Percentiles rank a stretch among this genome's conserved stretches.
Evolutionary conservation across 2,329 filamentous ascomycete species (phyloP).

Genomic region (Pseudocercospora musae): DNA sequence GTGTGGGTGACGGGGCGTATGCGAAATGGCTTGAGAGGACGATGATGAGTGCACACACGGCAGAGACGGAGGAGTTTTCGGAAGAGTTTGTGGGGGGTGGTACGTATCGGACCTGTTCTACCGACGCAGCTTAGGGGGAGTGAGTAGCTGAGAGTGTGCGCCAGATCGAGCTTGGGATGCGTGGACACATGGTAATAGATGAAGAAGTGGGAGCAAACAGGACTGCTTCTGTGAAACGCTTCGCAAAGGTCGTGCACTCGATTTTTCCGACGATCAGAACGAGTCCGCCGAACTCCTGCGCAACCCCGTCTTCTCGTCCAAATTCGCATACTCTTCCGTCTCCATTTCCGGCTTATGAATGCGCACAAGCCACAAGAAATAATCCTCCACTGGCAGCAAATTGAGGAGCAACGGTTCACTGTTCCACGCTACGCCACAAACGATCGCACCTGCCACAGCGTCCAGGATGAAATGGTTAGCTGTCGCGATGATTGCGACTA

Average conservation of each 20-base stretch:
- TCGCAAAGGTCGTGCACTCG: neutral
- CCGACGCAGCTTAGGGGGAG: neutral
- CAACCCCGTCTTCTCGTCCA: constrained; percentile 5
- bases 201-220: neutral
- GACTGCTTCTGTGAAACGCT: neutral
- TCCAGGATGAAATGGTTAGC: constrained; percentile 72
- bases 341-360: constrained; percentile 59
- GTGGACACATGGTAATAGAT: constrained; percentile 1
- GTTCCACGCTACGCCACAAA: constrained; percentile 63
- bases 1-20: constrained; percentile 40
- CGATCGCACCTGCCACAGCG: constrained; percentile 63
- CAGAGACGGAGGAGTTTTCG: constrained; percentile 26
- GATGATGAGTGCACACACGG: constrained; percentile 41
- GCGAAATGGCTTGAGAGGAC: constrained; percentile 45
- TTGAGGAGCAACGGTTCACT: constrained; percentile 58
- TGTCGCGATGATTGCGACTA: constrained; percentile 66
- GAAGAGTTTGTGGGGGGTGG: constrained; percentile 24
- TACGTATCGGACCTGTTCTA: neutral
- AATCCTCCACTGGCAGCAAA: constrained; percentile 63
- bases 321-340: neutral
- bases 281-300: neutral
- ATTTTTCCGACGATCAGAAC: neutral
- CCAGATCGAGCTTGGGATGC: constrained; percentile 4
- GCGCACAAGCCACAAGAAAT: constrained; percentile 60
- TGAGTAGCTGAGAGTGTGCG: neutral